Conservation (phyloP, 2,329 filamentous ascomycete genomes). For the Fusarium pseudoanthophilum region DNA sequence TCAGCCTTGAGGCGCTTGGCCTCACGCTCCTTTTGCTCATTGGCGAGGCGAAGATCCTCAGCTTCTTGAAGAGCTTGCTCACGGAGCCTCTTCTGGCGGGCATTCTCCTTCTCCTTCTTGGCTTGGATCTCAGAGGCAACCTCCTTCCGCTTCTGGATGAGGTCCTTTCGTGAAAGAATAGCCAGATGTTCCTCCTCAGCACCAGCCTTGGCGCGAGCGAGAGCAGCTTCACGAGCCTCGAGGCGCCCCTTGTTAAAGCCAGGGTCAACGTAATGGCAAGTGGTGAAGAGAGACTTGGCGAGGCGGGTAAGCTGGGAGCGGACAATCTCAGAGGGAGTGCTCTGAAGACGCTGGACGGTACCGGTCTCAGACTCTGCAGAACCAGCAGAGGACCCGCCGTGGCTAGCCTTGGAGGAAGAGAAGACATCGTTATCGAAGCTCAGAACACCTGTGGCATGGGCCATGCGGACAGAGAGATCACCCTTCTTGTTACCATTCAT, state of each 20-base stretch:
- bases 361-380: slow-evolving; percentile 87
- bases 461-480: slow-evolving; percentile 93
- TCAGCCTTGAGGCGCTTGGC: slow-evolving; percentile 87
- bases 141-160: slow-evolving; percentile 98
- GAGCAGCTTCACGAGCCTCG: slow-evolving; percentile 81
- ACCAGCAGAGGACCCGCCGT: slow-evolving; percentile 83
- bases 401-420: slow-evolving; percentile 92
- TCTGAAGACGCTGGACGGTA: slow-evolving; percentile 93
- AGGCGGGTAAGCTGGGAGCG: slow-evolving; percentile 93
- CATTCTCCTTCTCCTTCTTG: slow-evolving; percentile 91
- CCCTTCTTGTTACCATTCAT: slow-evolving; percentile 99
- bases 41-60: slow-evolving; percentile 87
- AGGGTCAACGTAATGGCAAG: slow-evolving; percentile 95
- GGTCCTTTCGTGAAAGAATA: slow-evolving; percentile 83
- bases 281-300: slow-evolving; percentile 89
- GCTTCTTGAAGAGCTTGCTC: slow-evolving; percentile 90
- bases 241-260: slow-evolving; percentile 84
- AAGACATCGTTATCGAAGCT: slow-evolving; percentile 99
- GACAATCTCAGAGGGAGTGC: slow-evolving; percentile 97
- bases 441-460: slow-evolving; percentile 93
- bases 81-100: slow-evolving; percentile 84
- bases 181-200: slow-evolving; percentile 92
- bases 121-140: slow-evolving; percentile 90
- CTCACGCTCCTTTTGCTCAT: slow-evolving; percentile 92
- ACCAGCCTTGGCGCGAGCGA: slow-evolving; percentile 84